phyloP scores from a whole-genome alignment of 225 moss, liverwort and hornwort species.

The Thuidium tamariscinum region DNA sequence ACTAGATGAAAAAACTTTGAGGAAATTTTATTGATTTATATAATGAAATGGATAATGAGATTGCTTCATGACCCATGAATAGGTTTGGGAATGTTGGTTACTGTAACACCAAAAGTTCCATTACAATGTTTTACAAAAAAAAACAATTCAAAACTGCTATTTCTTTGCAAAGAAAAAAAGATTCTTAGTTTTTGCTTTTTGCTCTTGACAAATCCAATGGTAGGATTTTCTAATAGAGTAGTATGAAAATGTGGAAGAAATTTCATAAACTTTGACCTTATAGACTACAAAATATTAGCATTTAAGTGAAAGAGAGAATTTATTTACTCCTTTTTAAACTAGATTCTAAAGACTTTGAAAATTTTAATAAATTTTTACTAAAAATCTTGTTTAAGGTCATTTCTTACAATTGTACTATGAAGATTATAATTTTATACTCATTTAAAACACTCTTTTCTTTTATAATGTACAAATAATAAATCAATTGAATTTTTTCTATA shows the following conservation, averaged over 20 bases:
- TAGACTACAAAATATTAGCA: too few relatives aligned
- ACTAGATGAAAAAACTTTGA: background rate
- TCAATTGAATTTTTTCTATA: too few relatives aligned
- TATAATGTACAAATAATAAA: too few relatives aligned
- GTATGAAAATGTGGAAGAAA: too few relatives aligned
- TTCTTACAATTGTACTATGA: too few relatives aligned
- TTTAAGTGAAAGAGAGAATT: background rate
- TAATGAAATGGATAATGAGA: background rate
- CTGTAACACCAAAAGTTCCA: background rate
- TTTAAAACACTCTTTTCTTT: too few relatives aligned
- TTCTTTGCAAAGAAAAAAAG: background rate
- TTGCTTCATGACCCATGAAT: background rate
- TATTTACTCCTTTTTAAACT: rapidly evolving
- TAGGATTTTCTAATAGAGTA: background rate
- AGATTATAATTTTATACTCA: too few relatives aligned
- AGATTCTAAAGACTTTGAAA: background rate
- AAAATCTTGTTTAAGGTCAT: too few relatives aligned
- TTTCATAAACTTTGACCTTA: too few relatives aligned
- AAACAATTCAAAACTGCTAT: rapidly evolving
- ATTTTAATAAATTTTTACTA: too few relatives aligned
- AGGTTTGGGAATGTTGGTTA: background rate
- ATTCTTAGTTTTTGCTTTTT: background rate
- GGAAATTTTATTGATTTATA: background rate
- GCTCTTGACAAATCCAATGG: background rate
- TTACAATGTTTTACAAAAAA: background rate